phyloP scores from a whole-genome alignment of 768 basidiomycete genomes.

The Dictyophora rubrovolvata region DNA sequence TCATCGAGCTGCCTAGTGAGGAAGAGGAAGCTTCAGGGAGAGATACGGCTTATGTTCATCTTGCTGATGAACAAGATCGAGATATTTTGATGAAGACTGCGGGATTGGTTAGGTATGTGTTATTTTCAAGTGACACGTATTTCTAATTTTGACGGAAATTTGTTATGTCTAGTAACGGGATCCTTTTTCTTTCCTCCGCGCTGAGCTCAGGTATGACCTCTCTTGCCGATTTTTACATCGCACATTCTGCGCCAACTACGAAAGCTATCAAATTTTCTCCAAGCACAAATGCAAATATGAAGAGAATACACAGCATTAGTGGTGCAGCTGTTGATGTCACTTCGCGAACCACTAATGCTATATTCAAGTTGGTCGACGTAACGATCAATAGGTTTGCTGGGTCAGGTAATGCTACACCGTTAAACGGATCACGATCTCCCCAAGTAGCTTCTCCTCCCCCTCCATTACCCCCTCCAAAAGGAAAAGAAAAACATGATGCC shows the following conservation, averaged over 20 bases:
- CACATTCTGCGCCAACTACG: slow-evolving; percentile 41
- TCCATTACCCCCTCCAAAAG: neutral
- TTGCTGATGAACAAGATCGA: slow-evolving; percentile 55
- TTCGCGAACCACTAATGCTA: slow-evolving; percentile 45
- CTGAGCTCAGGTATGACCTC: slow-evolving; percentile 50
- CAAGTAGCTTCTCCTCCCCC: slow-evolving; percentile 8
- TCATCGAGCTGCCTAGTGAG: slow-evolving; percentile 57
- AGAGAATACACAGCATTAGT: slow-evolving; percentile 51
- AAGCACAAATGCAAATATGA: slow-evolving; percentile 45
- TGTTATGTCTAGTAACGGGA: slow-evolving; percentile 41
- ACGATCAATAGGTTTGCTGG: slow-evolving; percentile 40
- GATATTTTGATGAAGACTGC: slow-evolving; percentile 58
- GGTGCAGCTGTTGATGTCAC: slow-evolving; percentile 61
- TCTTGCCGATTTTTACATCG: slow-evolving; percentile 53
- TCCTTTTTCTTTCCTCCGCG: slow-evolving; percentile 55
- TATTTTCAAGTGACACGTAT: neutral
- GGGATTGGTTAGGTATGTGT: slow-evolving; percentile 47
- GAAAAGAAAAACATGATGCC: neutral
- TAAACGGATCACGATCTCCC: slow-evolving; percentile 1
- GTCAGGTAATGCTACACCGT: neutral
- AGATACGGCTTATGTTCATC: slow-evolving; percentile 46
- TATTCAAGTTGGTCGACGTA: slow-evolving; percentile 50
- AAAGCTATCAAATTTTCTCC: slow-evolving; percentile 52
- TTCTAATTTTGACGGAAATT: neutral
- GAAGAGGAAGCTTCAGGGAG: slow-evolving; percentile 24